These are phyloP conservation scores for Tolypocladium nubicola DNA, from an alignment of 2,329 filamentous ascomycete species.

Conservation along the genomic window DNA sequence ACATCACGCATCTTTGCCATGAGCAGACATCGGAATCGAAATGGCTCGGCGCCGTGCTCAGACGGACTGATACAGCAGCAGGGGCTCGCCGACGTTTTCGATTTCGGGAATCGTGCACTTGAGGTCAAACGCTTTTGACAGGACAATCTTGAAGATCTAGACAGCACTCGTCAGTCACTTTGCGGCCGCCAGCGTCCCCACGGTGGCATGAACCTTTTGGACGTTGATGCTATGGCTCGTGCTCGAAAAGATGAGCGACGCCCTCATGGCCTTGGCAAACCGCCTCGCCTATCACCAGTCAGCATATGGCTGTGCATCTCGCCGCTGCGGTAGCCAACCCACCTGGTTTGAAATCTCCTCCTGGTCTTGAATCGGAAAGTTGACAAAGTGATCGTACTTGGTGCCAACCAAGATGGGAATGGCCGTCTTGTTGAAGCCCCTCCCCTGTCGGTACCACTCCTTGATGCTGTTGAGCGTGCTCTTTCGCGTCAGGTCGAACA, in stretches of 20 bases:
- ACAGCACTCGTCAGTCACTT: constrained; percentile 1
- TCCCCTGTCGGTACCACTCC: constrained; percentile 96
- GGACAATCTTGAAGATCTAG: constrained; percentile 98
- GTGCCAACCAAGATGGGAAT: constrained; percentile 96
- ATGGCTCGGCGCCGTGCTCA: constrained; percentile 9
- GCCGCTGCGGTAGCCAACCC: constrained; percentile 8
- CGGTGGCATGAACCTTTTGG: constrained; percentile 64
- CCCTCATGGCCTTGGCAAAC: constrained; percentile 97
- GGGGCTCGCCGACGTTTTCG: constrained; percentile 91
- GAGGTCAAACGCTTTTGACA: constrained; percentile 96
- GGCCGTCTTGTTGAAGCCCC: constrained; percentile 99
- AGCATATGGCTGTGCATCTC: neutral
- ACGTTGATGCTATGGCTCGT: constrained; percentile 99
- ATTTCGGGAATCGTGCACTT: constrained; percentile 99
- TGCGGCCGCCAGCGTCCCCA: neutral
- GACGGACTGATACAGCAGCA: constrained; percentile 74
- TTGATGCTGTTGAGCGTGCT: constrained; percentile 99
- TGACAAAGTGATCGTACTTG: constrained; percentile 99
- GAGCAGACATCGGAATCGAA: too few species aligned
- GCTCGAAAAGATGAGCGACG: constrained; percentile 94
- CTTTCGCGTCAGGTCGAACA: constrained; percentile 98
- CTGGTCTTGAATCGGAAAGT: constrained; percentile 93
- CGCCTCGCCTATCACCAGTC: constrained; percentile 58
- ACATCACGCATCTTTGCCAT: neutral
- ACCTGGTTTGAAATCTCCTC: constrained; percentile 98